Conservation (phyloP, 345 rosid species). For the Diplotaxis tenuifolia region DNA sequence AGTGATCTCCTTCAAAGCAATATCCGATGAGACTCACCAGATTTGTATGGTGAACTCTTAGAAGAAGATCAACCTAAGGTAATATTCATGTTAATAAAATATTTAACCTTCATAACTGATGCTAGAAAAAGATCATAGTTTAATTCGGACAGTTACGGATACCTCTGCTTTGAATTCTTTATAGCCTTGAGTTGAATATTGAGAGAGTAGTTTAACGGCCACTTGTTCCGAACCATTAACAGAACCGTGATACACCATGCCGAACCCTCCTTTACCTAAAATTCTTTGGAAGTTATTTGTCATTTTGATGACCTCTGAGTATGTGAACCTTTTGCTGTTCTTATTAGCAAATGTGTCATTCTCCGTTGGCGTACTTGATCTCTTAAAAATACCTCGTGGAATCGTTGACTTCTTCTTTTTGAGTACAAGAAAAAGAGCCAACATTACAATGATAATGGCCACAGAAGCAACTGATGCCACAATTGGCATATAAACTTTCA, state of each 20-base stretch:
- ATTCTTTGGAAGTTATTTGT: constrained; percentile 38
- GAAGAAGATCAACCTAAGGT: constrained; percentile 39
- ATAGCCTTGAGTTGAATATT: constrained; percentile 38
- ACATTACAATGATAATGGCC: neutral
- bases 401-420: neutral
- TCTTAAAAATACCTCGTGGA: neutral
- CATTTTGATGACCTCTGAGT: constrained; percentile 32
- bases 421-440: neutral
- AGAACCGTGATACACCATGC: constrained; percentile 39
- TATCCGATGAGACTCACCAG: constrained; percentile 45
- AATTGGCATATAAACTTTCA: neutral
- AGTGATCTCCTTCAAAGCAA: constrained; percentile 38
- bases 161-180: constrained; percentile 50
- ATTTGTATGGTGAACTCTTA: constrained; percentile 49
- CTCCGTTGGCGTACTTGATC: neutral
- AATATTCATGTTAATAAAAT: neutral
- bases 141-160: neutral
- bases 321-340: neutral
- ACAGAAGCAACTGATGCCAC: constrained; percentile 17
- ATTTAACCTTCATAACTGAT: no score
- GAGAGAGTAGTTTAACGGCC: constrained; percentile 50
- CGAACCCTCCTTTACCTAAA: constrained; percentile 51
- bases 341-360: constrained; percentile 11
- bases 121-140: neutral
- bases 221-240: constrained; percentile 35